Evolutionary conservation across 768 basidiomycete genomes (phyloP), one percentile per base, ranked within the genome.

Genomic region (Xerocomellus chrysenteron): DNA sequence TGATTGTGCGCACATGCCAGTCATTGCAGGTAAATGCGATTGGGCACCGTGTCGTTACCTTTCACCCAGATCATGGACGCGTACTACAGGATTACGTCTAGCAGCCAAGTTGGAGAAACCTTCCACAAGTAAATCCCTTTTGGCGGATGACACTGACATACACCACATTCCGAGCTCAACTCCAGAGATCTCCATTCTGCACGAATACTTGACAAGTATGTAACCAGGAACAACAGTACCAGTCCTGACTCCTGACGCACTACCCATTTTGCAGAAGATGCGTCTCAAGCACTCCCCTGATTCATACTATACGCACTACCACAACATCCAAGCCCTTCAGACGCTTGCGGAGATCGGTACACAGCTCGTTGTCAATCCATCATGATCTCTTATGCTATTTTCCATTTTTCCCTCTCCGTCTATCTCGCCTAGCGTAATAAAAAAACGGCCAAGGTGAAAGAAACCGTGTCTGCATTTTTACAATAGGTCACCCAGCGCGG

Each of bases 401-500:
- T 32, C 37, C 47, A 49, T 55, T 45, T 32, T 43, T 51, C 9
- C 37, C 47, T 28, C 44, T 33, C 19, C 52, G 1, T 59, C 58
- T 58, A 68, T 56, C 47, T 46, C 49, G 54, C 49, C 37, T 47
- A 55, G 37, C 46, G 16, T 36, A 57, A 44, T 55, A 46, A 46
- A 19, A 37, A 52, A 16, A 55, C 16, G 9, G 35, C 43, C 45
- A 56, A 53, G 33, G 49, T 40, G 12, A 44, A 56, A 45, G 39
- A 51, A 47, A 21, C 37, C n/a, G 10, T 24, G 47, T 16, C 9
- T 13, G 44, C 7, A 47, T 52, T 64, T 62, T 81, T 77, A 91
- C 69, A 92, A 73, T 49, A 94, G 72, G 63, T 94, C 92, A 40
- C 88, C 85, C 40, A 95, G 74, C 24, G 85, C 89, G 26, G 87